phyloP scores from a whole-genome alignment of 106 monocot species.

The Platanthera zijinensis region DNA sequence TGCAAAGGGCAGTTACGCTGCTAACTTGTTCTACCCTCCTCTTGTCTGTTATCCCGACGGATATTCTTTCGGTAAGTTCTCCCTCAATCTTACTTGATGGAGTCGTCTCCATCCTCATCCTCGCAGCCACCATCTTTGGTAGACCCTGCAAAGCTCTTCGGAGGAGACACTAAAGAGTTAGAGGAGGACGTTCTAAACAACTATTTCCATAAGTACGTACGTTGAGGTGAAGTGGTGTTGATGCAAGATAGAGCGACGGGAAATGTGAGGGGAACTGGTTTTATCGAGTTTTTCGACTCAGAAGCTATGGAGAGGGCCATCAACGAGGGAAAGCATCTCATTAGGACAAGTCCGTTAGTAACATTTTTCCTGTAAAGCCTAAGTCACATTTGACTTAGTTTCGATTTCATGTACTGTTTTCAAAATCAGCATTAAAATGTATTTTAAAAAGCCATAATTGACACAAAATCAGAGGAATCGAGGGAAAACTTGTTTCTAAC shows the following conservation, averaged over 20 bases:
- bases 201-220: constrained; percentile 37
- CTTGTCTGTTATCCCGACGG: too few relatives aligned
- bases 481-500: too few relatives aligned
- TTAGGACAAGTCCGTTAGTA: constrained; percentile 8
- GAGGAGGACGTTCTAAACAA: constrained; percentile 38
- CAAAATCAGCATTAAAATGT: too few relatives aligned
- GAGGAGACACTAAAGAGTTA: constrained; percentile 55
- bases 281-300: constrained; percentile 50
- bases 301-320: constrained; percentile 41
- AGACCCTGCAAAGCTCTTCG: constrained; percentile 43
- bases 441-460: too few relatives aligned
- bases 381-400: too few relatives aligned
- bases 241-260: constrained; percentile 47
- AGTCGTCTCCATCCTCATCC: not conserved
- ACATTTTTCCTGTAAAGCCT: not conserved
- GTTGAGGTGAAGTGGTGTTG: constrained; percentile 62
- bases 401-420: too few relatives aligned
- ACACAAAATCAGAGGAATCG: too few relatives aligned
- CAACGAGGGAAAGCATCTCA: constrained; percentile 20
- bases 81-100: not conserved
- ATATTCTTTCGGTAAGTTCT: not conserved
- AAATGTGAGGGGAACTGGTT: constrained; percentile 58
- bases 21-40: not conserved
- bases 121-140: not conserved
- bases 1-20: constrained; percentile 49